Evolutionary conservation across 495 filamentous ascomycete species (phyloP), one percentile per base, ranked within the genome.

Genomic region (Collariella sp.): DNA sequence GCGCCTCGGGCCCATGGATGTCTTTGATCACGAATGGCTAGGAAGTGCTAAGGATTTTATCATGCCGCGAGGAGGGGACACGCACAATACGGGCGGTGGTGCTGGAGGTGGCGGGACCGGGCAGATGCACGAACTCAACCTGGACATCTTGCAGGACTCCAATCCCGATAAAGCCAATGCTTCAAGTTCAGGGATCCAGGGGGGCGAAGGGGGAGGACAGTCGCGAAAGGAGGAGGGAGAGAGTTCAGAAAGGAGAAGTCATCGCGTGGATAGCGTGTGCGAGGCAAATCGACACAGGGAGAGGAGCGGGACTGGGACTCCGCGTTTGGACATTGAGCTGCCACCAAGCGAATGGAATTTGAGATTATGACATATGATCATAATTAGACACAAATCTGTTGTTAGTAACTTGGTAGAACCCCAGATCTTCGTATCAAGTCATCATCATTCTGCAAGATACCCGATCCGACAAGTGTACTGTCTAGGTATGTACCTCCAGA

Each of bases 61-160:
- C 19, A 31, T 46, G 36, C 38, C 48, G 16, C 9, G 16, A 6
- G 47, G 47, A n/a, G n/a, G n/a, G n/a, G n/a, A n/a, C n/a, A n/a
- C n/a, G n/a, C 5, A 16, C 23, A n/a, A 16, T 15, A 9, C 38
- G 24, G 38, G 38, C 7, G 16, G 36, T 10, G 36, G 46, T 2
- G 1, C n/a, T 18, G 23, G 42, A 15, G 12, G 42, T 7, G 6
- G 44, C 2, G 10, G 44, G 1, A 50, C 49, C 7, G 56, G 56
- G 6, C 56, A 59, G 33, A 59, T 55, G 56, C 56, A 59, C 33
- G 46, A 54, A 23, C 52, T 52, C 7, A 53, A 60, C 22, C 36
- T 48, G 46, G 48, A 56, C 33, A 26, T 53, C 4, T 31, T 56
- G 29, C 10, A 44, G 13, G 20, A 20, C 5, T 11, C 4, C 41